Evolutionary conservation across 2,329 filamentous ascomycete species (phyloP), one percentile per base, ranked within the genome.

Genomic region (Colletotrichum ledebouriae): DNA sequence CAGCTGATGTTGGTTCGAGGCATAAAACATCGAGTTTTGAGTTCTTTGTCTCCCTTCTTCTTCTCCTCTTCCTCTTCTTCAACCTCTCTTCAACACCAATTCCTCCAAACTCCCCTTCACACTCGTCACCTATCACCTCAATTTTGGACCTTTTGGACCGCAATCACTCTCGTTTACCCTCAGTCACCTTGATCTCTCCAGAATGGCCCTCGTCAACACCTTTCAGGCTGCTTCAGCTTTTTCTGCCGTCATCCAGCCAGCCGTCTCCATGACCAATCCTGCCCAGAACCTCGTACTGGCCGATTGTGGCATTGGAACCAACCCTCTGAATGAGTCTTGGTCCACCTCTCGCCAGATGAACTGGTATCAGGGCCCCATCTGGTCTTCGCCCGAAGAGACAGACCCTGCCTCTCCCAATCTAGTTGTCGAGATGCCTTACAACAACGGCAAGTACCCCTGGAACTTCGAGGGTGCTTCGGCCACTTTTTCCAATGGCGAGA

Each of bases 301-400:
- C 34, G 80, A 82, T 59, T 82, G 80, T 62, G 80, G 80, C 34
- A 81, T 82, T 62, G 80, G 80, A 6, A 77, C 80, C 66, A 80
- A 82, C 72, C 73, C 76, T n/a, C 74, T 75, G 6, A 78, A 82
- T 46, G 73, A 76, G 10, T 75, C 73, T 39, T 82, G 80, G 80
- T 82, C 80, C 6, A 82, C 80, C 5, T 82, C 80, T 50, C 80
- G 80, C 46, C 80, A 82, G 71, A 79, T 82, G 73, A 82, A 82
- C 69, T 82, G 80, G 80, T 82, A 82, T 62, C 61, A 78, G 52
- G 76, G 80, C 10, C 75, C 81, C 49, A 64, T 73, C 39, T 82
- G 80, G 80, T 76, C 79, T 13, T 71, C 73, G 4, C 75, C 75
- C 34, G 76, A 74, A 42, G 76, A 76, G 34, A 72, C 74, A 12